Percentiles rank a stretch among this genome's conserved stretches.
phyloP scores from a whole-genome alignment of 2,329 filamentous ascomycete genomes.

The Pseudodiploospora longispora region DNA sequence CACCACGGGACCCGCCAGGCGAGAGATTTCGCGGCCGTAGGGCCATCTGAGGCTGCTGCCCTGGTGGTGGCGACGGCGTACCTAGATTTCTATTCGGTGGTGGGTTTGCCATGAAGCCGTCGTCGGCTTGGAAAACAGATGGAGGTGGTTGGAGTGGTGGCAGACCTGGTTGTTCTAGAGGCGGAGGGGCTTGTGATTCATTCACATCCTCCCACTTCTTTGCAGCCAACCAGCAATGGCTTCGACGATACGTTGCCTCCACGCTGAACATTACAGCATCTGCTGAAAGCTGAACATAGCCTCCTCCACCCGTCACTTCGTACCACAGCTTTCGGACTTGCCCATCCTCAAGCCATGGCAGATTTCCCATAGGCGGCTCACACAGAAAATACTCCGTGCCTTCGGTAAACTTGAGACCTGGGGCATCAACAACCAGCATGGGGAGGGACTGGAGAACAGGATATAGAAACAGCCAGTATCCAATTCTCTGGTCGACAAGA shows the following conservation, averaged over 20 bases:
- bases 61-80: constrained; percentile 20
- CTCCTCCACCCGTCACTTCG: constrained; percentile 57
- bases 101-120: constrained; percentile 17
- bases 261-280: constrained; percentile 55
- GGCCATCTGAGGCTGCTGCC: constrained; percentile 20
- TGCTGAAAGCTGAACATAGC: constrained; percentile 49
- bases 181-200: constrained; percentile 17
- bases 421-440: constrained; percentile 69
- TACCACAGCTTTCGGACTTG: constrained; percentile 65
- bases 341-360: constrained; percentile 64
- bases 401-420: constrained; percentile 58
- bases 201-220: constrained; percentile 38
- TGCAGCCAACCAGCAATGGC: constrained; percentile 48
- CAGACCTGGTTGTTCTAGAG: constrained; percentile 25
- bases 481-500: constrained; percentile 61
- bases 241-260: constrained; percentile 51
- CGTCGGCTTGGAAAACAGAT: constrained; percentile 24
- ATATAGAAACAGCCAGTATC: constrained; percentile 77
- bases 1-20: constrained; percentile 20
- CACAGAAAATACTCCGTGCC: constrained; percentile 78
- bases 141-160: constrained; percentile 31
- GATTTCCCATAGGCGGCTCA: constrained; percentile 61
- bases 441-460: constrained; percentile 69
- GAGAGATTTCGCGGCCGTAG: constrained; percentile 32
- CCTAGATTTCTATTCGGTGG: constrained; percentile 12